These are phyloP conservation scores for Acacia confusa DNA, from an alignment of 306 rosid genomes.

Conservation along the genomic window DNA sequence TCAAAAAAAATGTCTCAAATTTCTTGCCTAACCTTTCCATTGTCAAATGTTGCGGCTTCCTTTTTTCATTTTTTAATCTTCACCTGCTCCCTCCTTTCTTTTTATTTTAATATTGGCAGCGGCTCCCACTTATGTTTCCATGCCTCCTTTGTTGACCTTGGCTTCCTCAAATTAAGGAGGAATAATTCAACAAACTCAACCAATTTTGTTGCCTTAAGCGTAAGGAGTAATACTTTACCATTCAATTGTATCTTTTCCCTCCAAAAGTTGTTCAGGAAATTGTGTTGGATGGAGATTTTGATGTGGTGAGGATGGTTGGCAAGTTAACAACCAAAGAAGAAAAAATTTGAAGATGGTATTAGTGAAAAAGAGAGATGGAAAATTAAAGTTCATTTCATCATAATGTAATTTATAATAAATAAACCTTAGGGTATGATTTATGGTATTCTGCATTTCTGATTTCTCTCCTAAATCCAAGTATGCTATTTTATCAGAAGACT, in stretches of 20 bases:
- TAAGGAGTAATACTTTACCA: neutral
- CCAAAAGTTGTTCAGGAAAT: neutral
- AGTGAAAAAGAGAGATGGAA: neutral
- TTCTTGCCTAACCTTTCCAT: no score
- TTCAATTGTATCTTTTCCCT: neutral
- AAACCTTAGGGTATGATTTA: neutral
- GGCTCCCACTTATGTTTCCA: no score
- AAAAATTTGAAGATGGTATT: neutral
- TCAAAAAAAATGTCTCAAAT: no score
- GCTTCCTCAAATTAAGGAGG: no score
- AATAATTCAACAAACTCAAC: no score
- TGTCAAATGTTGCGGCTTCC: no score
- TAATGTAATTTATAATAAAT: neutral
- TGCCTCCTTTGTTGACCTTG: no score
- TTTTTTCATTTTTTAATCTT: no score
- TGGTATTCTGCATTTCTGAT: constrained; percentile 12
- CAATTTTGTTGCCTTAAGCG: neutral
- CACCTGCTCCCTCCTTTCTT: no score
- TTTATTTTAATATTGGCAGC: no score
- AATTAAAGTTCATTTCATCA: neutral
- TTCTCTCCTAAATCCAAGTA: neutral
- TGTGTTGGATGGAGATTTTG: neutral
- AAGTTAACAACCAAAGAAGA: neutral
- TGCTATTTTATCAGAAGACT: neutral
- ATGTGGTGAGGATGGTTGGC: neutral